Evolutionary conservation across 768 basidiomycete genomes (phyloP).

Genomic region (Leccinum variicolor): DNA sequence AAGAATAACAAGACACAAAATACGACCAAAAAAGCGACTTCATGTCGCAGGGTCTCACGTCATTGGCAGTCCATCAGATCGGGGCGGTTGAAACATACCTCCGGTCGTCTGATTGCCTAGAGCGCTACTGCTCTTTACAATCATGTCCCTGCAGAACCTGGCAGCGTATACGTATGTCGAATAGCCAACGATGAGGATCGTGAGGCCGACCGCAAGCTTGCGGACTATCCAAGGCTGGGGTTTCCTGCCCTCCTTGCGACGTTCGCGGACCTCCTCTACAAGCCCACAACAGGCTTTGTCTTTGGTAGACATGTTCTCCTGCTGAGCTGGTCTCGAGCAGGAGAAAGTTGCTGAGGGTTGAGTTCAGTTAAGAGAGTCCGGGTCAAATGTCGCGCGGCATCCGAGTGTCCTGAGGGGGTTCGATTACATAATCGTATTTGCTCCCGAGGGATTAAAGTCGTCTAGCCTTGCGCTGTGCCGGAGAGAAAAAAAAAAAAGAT

Average conservation of each 20-base stretch:
- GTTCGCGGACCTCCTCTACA: slow-evolving; percentile 46
- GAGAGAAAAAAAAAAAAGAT: neutral
- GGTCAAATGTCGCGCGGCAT: slow-evolving; percentile 13
- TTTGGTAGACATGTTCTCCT: slow-evolving; percentile 13
- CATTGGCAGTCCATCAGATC: neutral
- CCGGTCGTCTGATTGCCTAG: slow-evolving; percentile 53
- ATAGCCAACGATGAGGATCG: slow-evolving; percentile 61
- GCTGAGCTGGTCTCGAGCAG: neutral
- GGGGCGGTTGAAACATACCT: slow-evolving; percentile 48
- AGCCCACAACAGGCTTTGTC: slow-evolving; percentile 44
- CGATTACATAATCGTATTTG: slow-evolving; percentile 22
- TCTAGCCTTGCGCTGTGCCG: neutral
- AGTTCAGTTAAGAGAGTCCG: slow-evolving; percentile 2
- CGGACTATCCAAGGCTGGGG: slow-evolving; percentile 73
- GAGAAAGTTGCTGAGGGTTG: neutral
- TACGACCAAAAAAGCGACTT: slow-evolving; percentile 66
- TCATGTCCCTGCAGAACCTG: slow-evolving; percentile 66
- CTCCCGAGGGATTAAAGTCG: neutral
- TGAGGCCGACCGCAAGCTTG: slow-evolving; percentile 64
- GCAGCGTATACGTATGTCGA: slow-evolving; percentile 76
- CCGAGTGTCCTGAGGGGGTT: slow-evolving; percentile 1
- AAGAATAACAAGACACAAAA: slow-evolving; percentile 65
- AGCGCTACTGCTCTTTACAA: slow-evolving; percentile 42
- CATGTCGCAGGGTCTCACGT: slow-evolving; percentile 1
- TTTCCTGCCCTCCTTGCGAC: slow-evolving; percentile 37